Evolutionary conservation across 2,329 filamentous ascomycete species (phyloP), one percentile per base, ranked within the genome.

Genomic region (Fusarium sp.): DNA sequence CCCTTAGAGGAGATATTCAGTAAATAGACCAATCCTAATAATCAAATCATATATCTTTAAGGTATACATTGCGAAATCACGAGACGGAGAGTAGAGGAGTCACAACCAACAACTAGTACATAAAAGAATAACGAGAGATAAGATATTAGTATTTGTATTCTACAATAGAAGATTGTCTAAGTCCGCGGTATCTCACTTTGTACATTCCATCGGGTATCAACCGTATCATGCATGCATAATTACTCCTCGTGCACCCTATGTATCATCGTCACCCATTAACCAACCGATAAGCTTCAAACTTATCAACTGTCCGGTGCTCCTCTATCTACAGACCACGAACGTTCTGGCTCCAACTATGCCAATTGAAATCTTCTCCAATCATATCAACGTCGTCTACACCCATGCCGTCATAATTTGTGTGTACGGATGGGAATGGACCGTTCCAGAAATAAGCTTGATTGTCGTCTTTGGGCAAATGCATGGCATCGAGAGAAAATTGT

Each of bases 291-390:
- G 41, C 40, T 24, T 57, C 32, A 30, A 39, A 40, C 50, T 65
- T 51, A 74, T 73, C 74, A 75, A 28, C 59, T 58, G 39, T 71
- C 67, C 40, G 73, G 71, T 1, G 65, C 63, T 66, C 71, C 47
- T 73, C 76, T 71, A 79, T 77, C 70, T 80, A 80, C 55, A 82
- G 60, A 0, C 79, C 79, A 28, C 76, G 76, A 43, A 82, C 77
- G 65, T 72, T 81, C 56, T 82, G 78, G 57, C 80, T 81, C 81
- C 83, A 85, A 56, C 80, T 80, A 48, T 84, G 80, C 83, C 83
- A 85, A 65, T 84, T 79, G 59, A 84, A 84, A 8, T 80, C 78
- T 4, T 78, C 76, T 3, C 82, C 81, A 59, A 80, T 70, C 71
- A 81, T 79, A 35, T 81, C 81, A 43, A 77, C 69, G 24, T 81